Conservation (phyloP, 805 yeast genomes). For the Pichia sporocuriosa region DNA sequence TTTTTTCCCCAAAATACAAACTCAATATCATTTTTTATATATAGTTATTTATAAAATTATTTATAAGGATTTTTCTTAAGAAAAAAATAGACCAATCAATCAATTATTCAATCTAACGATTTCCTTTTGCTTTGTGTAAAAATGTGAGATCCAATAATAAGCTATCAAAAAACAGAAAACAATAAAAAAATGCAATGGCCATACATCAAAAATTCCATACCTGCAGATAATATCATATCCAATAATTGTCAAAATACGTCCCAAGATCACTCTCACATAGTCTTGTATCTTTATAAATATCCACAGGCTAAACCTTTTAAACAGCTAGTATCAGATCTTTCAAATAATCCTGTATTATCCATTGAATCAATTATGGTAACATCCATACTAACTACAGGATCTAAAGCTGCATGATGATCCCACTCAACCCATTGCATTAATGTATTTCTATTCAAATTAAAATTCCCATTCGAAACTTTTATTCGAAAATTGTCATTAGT, state of each 20-base stretch:
- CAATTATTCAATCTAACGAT: too few relatives aligned
- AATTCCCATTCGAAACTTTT: constrained; percentile 45
- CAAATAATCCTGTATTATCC: constrained; percentile 6
- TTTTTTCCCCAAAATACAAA: too few relatives aligned
- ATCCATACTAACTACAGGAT: not conserved
- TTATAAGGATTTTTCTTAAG: too few relatives aligned
- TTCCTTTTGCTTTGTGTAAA: too few relatives aligned
- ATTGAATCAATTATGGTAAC: not conserved
- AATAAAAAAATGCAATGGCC: constrained; percentile 9
- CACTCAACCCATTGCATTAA: constrained; percentile 57
- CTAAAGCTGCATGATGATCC: constrained; percentile 44
- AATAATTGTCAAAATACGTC: not conserved
- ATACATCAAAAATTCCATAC: constrained; percentile 16
- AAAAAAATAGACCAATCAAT: too few relatives aligned
- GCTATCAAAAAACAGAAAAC: constrained; percentile 12
- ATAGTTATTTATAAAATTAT: too few relatives aligned
- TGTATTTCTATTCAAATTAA: constrained; percentile 42
- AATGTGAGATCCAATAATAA: constrained; percentile 5
- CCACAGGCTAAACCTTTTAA: constrained; percentile 33
- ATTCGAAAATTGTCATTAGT: constrained; percentile 43
- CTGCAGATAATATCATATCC: constrained; percentile 24
- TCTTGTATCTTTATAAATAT: constrained; percentile 15
- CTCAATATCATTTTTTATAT: too few relatives aligned
- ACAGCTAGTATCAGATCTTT: constrained; percentile 10
- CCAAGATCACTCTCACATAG: not conserved